Percentiles rank a stretch among this genome's conserved stretches.
Conservation (phyloP, 805 yeast species). For the Candida oleophila region DNA sequence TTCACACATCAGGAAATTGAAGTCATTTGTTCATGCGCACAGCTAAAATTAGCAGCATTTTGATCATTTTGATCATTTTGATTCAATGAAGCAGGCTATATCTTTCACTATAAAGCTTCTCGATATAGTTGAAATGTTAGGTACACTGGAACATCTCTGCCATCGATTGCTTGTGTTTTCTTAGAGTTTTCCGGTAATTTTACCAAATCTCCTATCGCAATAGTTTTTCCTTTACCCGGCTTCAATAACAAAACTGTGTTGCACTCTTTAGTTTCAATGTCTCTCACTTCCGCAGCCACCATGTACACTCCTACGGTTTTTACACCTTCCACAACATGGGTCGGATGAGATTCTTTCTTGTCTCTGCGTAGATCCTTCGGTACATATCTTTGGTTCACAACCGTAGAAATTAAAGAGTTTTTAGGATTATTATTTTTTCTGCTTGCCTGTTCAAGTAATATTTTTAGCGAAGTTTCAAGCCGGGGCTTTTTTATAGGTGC, state of each 20-base stretch:
- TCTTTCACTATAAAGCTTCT: constrained; percentile 6
- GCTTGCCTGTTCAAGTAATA: not conserved
- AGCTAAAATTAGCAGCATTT: too few relatives aligned
- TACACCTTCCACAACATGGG: constrained; percentile 6
- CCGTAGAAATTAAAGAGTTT: not conserved
- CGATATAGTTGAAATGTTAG: constrained; percentile 9
- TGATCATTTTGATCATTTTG: too few relatives aligned
- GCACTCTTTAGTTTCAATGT: constrained; percentile 1
- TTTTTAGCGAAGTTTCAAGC: not conserved
- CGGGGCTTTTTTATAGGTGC: constrained; percentile 2
- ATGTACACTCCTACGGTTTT: constrained; percentile 9
- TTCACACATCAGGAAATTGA: too few relatives aligned
- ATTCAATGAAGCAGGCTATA: not conserved
- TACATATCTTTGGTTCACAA: constrained; percentile 1
- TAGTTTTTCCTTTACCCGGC: constrained; percentile 4
- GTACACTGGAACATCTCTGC: constrained; percentile 6
- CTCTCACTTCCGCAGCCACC: constrained; percentile 2
- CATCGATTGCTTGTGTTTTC: constrained; percentile 1
- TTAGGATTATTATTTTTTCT: not conserved
- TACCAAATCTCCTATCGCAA: constrained; percentile 3
- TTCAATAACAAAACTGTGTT: constrained; percentile 5
- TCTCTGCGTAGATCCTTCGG: constrained; percentile 1
- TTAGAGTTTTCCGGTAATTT: not conserved
- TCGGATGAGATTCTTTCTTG: constrained; percentile 1
- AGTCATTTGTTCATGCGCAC: too few relatives aligned